phyloP scores from a whole-genome alignment of 345 rosid species.

The Hypericum androsaemum region DNA sequence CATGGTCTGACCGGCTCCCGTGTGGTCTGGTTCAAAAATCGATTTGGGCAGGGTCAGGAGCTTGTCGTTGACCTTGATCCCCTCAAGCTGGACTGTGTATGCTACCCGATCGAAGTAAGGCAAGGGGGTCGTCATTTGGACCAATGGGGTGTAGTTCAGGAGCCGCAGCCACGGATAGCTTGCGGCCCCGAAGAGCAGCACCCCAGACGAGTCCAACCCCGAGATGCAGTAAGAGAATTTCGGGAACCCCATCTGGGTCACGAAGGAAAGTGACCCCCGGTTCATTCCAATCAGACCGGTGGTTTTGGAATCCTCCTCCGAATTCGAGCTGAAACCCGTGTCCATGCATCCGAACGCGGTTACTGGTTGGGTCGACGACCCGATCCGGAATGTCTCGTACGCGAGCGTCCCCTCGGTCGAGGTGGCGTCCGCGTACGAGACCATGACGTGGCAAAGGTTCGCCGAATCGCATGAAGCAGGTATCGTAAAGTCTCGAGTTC shows the following conservation, averaged over 20 bases:
- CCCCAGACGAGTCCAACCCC: constrained; percentile 53
- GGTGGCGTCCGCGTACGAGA: constrained; percentile 51
- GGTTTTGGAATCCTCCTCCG: constrained; percentile 48
- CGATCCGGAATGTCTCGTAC: constrained; percentile 36
- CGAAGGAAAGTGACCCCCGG: constrained; percentile 64
- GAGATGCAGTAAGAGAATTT: constrained; percentile 82
- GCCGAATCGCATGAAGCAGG: constrained; percentile 43
- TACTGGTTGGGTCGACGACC: constrained; percentile 28
- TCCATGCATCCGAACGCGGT: constrained; percentile 73
- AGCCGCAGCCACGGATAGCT: constrained; percentile 37
- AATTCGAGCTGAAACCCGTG: constrained; percentile 46
- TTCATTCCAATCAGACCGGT: constrained; percentile 85
- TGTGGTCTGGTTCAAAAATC: constrained; percentile 51
- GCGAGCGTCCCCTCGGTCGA: constrained; percentile 58
- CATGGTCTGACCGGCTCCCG: constrained; percentile 85
- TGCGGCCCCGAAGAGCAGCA: constrained; percentile 53
- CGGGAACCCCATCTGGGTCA: constrained; percentile 50
- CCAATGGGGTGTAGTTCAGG: constrained; percentile 52
- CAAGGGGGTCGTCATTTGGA: constrained; percentile 40
- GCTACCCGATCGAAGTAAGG: constrained; percentile 69
- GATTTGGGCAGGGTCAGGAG: constrained; percentile 42
- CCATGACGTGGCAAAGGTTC: constrained; percentile 38
- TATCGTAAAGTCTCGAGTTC: constrained; percentile 35
- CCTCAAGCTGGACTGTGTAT: constrained; percentile 55
- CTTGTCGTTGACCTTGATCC: constrained; percentile 43